Evolutionary conservation across 2,329 filamentous ascomycete genomes (phyloP).

Genomic region (Pseudocercospora vitis): DNA sequence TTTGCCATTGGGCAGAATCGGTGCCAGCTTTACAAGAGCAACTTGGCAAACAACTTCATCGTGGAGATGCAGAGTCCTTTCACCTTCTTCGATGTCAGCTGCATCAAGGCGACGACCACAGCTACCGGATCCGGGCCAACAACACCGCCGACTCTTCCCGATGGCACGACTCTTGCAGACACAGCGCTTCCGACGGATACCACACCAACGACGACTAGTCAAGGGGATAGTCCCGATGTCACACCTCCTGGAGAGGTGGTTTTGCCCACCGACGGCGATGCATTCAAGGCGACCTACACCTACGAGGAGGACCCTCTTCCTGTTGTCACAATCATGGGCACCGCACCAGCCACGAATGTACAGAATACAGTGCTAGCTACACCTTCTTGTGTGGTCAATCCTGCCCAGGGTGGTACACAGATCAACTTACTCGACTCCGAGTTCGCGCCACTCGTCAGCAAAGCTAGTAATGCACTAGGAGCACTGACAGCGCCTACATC

Average conservation of each 20-base stretch:
- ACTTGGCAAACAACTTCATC: not conserved
- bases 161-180: not conserved
- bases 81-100: not conserved
- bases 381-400: slow-evolving; percentile 6
- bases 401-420: not conserved
- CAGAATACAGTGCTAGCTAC: not conserved
- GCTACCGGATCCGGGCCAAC: too few species aligned
- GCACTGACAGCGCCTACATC: slow-evolving; percentile 12
- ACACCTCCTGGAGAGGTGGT: not conserved
- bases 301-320: slow-evolving; percentile 9
- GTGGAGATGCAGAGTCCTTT: not conserved
- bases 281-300: slow-evolving; percentile 3
- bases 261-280: slow-evolving; percentile 5
- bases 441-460: slow-evolving; percentile 9
- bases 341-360: not conserved
- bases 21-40: not conserved
- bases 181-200: not conserved
- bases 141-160: not conserved
- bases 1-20: not conserved
- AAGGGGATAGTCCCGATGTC: not conserved
- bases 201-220: too few species aligned
- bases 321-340: slow-evolving; percentile 5
- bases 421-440: slow-evolving; percentile 7
- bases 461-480: not conserved
- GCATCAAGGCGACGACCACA: not conserved